Base-by-base conservation (phyloP, 2,329 filamentous ascomycete genomes). In the Knoxdaviesia capensis region DNA sequence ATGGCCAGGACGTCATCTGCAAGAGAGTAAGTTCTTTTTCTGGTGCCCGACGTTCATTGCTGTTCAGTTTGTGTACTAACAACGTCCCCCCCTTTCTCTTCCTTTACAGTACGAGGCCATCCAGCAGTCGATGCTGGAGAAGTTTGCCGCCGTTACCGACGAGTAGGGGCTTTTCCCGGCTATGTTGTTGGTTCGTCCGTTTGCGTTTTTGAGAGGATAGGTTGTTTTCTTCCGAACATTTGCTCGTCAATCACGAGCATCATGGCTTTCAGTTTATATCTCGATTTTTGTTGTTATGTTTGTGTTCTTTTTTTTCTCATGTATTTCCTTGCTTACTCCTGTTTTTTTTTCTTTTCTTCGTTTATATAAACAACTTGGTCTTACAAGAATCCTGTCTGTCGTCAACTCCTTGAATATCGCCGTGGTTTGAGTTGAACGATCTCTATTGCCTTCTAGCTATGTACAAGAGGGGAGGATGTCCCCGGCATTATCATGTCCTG, bases 71-170 rank as follows among this genome's bases (percentile, higher is more conserved):
- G 20, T 20, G 20, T 20, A n/a, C 39, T 20, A 7, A 30, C 20
- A 9, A 34, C 29, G 28, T 30, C 29, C 40, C 36, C 7, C 31
- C 20, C 44, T 38, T 8, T 34, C 31, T 29, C n/a, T 36, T 41
- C 10, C 40, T 36, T 38, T n/a, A 41, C 53, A 90, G 83, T 98
- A 96, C 61, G 90, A 96, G 70, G 77, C 77, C 52, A 76, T 96
- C 52, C 71, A 90, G 53, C 84, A 93, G 64, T 70, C 76, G 53
- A 88, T 98, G 86, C 78, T 81, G 52, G 90, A 98, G 66, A 94
- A 94, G 67, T 98, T 98, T 64, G 90, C 90, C 40, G 79, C 86
- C 35, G 88, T 98, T 46, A 75, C 84, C 58, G 90, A 98, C 62
- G 88, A 96, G 72, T 98, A 86, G 61, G 43, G 39, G 20, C 5